A percentile compares a stretch with the other conserved stretches of the same genome.
Evolutionary conservation across 768 basidiomycete species (phyloP).

Genomic region (Mycena pura): DNA sequence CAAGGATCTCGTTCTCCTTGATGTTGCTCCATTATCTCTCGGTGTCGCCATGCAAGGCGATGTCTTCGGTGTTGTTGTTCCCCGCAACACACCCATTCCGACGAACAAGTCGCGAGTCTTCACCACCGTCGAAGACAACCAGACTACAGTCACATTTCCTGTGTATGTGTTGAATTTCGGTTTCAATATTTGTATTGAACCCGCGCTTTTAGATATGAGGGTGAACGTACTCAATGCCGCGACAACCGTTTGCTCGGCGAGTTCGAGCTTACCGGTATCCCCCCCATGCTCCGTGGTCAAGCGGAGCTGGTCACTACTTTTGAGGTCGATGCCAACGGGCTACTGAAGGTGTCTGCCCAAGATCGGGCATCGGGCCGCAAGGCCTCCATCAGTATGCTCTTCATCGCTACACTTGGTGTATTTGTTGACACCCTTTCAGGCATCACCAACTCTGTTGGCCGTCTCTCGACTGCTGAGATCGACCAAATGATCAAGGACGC

Average conservation of each 20-base stretch:
- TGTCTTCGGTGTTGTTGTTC: constrained; percentile 99
- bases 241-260: constrained; percentile 99
- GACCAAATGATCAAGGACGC: constrained; percentile 99
- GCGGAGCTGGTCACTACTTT: constrained; percentile 99
- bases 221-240: constrained; percentile 99
- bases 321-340: constrained; percentile 99
- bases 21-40: constrained; percentile 97
- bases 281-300: constrained; percentile 99
- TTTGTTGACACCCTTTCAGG: constrained; percentile 48
- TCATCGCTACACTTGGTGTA: constrained; percentile 3
- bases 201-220: constrained; percentile 76
- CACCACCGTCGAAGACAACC: constrained; percentile 99
- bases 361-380: constrained; percentile 99
- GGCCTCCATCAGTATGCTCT: constrained; percentile 86
- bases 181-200: not conserved
- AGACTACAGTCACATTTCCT: constrained; percentile 99
- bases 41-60: constrained; percentile 99
- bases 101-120: constrained; percentile 99
- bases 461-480: constrained; percentile 96
- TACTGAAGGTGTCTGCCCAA: constrained; percentile 97
- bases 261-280: constrained; percentile 98
- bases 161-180: constrained; percentile 60
- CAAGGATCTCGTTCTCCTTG: constrained; percentile 96
- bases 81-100: constrained; percentile 99
- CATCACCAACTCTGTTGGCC: constrained; percentile 99